Conservation (phyloP, 2,329 filamentous ascomycete genomes). For the Thielaviopsis euricoi region DNA sequence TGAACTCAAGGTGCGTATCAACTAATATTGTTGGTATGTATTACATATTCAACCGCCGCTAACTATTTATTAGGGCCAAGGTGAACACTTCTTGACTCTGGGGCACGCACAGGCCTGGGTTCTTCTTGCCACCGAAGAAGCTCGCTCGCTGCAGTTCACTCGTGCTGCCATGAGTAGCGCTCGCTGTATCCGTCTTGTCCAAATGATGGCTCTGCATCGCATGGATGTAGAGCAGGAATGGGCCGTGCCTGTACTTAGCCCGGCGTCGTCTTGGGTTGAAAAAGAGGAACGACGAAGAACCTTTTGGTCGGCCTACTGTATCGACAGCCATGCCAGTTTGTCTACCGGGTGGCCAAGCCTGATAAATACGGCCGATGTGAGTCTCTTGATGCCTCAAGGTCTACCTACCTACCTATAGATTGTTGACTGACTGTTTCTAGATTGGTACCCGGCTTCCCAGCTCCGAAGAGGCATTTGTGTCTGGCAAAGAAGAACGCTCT, state of each 20-base stretch:
- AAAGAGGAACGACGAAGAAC: constrained; percentile 58
- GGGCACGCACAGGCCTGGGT: constrained; percentile 68
- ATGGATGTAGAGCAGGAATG: constrained; percentile 50
- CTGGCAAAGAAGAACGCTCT: constrained; percentile 45
- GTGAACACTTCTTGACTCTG: constrained; percentile 66
- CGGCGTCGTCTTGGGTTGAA: constrained; percentile 67
- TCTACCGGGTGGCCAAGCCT: constrained; percentile 81
- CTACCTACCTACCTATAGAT: too few species aligned
- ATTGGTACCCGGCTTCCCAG: constrained; percentile 66
- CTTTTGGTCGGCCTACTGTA: constrained; percentile 73
- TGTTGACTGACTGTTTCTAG: constrained; percentile 20
- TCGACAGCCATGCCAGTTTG: constrained; percentile 73
- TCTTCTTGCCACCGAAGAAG: constrained; percentile 62
- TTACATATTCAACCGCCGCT: not conserved
- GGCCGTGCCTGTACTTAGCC: constrained; percentile 56
- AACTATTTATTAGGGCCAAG: constrained; percentile 36
- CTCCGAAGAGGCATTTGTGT: constrained; percentile 59
- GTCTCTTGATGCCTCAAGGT: constrained; percentile 10
- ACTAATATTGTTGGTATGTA: not conserved
- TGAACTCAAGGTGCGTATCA: constrained; percentile 51
- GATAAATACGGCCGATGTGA: constrained; percentile 54
- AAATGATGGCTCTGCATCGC: constrained; percentile 76
- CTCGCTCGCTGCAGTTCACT: constrained; percentile 71
- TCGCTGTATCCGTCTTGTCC: constrained; percentile 48
- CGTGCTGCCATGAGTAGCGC: constrained; percentile 71